These are phyloP conservation scores for Phyllosticta citrichinensis DNA, from an alignment of 2,329 filamentous ascomycete species.

Conservation along the genomic window DNA sequence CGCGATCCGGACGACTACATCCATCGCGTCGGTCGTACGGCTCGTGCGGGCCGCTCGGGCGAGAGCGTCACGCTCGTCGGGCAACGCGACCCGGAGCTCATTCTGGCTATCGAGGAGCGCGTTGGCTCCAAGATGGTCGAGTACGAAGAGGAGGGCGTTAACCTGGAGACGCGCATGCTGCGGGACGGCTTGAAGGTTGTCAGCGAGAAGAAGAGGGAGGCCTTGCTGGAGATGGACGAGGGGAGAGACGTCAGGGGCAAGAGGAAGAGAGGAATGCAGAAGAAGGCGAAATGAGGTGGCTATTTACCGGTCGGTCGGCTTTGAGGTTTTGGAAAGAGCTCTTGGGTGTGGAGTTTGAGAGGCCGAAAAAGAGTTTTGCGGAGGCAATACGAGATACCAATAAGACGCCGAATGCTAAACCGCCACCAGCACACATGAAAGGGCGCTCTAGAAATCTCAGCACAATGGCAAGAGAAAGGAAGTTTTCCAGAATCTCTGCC, in stretches of 20 bases:
- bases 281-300: slow-evolving; percentile 4
- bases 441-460: no score
- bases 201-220: slow-evolving; percentile 91
- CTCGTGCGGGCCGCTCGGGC: slow-evolving; percentile 76
- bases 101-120: slow-evolving; percentile 80
- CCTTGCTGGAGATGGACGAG: slow-evolving; percentile 82
- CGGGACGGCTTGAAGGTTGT: slow-evolving; percentile 80
- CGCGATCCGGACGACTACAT: slow-evolving; percentile 97
- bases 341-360: neutral
- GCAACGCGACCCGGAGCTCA: slow-evolving; percentile 81
- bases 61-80: slow-evolving; percentile 82
- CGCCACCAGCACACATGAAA: no score
- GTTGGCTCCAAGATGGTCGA: slow-evolving; percentile 71
- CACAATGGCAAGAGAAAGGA: no score
- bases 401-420: no score
- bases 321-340: neutral
- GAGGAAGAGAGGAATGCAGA: slow-evolving; percentile 36
- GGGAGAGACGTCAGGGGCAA: slow-evolving; percentile 87
- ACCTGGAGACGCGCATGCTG: slow-evolving; percentile 81
- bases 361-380: neutral
- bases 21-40: slow-evolving; percentile 89
- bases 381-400: no score
- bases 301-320: neutral
- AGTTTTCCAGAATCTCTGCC: no score
- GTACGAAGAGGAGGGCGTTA: slow-evolving; percentile 85